These are phyloP conservation scores for Vaccinium corymbosum DNA, from an alignment of 148 eudicot species.

Conservation along the genomic window DNA sequence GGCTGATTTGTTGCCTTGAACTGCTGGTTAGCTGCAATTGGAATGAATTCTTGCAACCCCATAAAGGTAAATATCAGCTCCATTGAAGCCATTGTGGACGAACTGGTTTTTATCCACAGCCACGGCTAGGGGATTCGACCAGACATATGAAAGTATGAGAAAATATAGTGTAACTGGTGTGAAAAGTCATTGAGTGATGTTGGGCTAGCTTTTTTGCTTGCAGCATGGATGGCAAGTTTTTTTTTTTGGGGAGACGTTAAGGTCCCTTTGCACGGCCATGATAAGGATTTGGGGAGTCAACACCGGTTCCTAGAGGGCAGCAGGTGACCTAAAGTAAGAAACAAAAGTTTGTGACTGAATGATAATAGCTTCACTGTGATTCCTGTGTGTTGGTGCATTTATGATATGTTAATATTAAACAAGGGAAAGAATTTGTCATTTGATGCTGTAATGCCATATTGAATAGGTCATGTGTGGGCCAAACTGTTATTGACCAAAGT, in stretches of 20 bases:
- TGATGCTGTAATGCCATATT: too few species aligned
- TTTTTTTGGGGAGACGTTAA: not conserved
- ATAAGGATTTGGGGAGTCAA: not conserved
- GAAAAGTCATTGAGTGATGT: not conserved
- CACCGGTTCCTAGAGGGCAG: not conserved
- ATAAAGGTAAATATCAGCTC: slow-evolving; percentile 21
- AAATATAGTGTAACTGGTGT: slow-evolving; percentile 24
- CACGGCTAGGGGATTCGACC: slow-evolving; percentile 15
- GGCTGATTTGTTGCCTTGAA: slow-evolving; percentile 16
- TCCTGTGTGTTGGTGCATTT: too few species aligned
- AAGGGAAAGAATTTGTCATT: too few species aligned
- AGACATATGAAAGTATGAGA: not conserved
- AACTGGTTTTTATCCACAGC: not conserved
- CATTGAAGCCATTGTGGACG: slow-evolving; percentile 15
- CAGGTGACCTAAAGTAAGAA: not conserved
- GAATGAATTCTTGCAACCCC: slow-evolving; percentile 17
- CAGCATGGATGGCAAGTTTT: not conserved
- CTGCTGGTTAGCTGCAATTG: slow-evolving; percentile 24
- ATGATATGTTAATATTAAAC: too few species aligned
- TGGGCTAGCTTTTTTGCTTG: too few species aligned
- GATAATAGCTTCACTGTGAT: too few species aligned
- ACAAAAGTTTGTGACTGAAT: not conserved
- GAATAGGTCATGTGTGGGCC: too few species aligned
- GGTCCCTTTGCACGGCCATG: not conserved
- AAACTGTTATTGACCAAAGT: too few species aligned